Base-by-base conservation (phyloP, 2,329 filamentous ascomycete species). In the Ceratocystiopsis minuta region DNA sequence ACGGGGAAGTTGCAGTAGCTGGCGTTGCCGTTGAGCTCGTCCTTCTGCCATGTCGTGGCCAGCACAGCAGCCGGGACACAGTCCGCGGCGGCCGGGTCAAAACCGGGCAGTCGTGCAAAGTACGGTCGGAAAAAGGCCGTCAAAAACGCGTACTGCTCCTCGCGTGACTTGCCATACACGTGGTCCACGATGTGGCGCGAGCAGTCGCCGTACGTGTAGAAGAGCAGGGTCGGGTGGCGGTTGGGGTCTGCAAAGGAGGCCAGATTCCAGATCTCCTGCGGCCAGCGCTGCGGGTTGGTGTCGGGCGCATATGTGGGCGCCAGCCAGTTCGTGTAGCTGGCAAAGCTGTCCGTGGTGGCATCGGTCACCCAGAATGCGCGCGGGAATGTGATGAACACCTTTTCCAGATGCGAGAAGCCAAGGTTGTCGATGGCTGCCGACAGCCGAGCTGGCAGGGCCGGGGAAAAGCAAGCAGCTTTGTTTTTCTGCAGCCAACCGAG, bases 1-100 rank as follows among this genome's bases (percentile, higher is more conserved):
- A 42, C 60, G 44, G 77, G 75, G 55, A 83, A 82, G 54, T 81
- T 82, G 14, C 65, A 68, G 53, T 84, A 84, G 39, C 68, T 73
- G 3, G 78, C 78, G 51, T 74, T 70, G 0, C 80, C 80, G 0
- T 75, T 72, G 31, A 78, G 65, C 11, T 73, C 68, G 51, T 84
- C 78, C 35, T 64, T 65, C 17, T 74, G 66, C 80, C 78, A 84
- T 20, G 65, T 65, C 0, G 78, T 82, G 0, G 72, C 71, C 0
- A 80, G 56, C 17, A 77, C 61, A 0, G 62, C 63, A 0, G 51
- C 54, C 0, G 79, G 78, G 6, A 53, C 57, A 52, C 77, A 81
- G 2, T 59, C 53, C 0, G 62, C 49, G 1, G 63, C 57, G 0
- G 48, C 41, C 0, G 59, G 16, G 2, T 59, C 49, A 56, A 73